Conservation (phyloP, 2,329 filamentous ascomycete species). For the Venturia effusa region DNA sequence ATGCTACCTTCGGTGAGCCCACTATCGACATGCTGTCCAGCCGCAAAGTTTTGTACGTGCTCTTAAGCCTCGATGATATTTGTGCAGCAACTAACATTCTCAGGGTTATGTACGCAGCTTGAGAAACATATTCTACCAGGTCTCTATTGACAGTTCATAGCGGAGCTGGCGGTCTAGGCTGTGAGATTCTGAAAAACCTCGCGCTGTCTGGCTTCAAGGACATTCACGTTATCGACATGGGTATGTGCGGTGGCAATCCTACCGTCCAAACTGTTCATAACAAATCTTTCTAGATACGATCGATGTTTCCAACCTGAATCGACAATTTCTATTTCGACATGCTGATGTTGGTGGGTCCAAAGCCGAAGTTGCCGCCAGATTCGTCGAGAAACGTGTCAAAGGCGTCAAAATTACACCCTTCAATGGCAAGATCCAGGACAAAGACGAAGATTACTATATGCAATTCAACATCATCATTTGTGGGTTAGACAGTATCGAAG, state of each 20-base stretch:
- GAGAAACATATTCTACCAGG: background rate
- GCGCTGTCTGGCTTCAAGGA: slow-evolving; percentile 92
- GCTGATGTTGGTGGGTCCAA: slow-evolving; percentile 88
- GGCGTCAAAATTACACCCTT: slow-evolving; percentile 90
- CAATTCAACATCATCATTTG: slow-evolving; percentile 92
- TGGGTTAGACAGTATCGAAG: slow-evolving; percentile 93
- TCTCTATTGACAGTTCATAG: slow-evolving; percentile 45
- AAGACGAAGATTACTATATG: slow-evolving; percentile 92
- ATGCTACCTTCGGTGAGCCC: slow-evolving; percentile 35
- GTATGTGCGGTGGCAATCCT: slow-evolving; percentile 33
- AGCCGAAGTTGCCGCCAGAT: slow-evolving; percentile 82
- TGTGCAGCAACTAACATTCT: background rate
- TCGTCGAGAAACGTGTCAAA: slow-evolving; percentile 81
- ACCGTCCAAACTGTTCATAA: slow-evolving; percentile 10
- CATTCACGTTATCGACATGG: slow-evolving; percentile 99
- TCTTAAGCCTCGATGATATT: background rate
- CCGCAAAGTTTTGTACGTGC: slow-evolving; percentile 19
- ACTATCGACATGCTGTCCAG: slow-evolving; percentile 22
- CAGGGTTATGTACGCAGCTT: slow-evolving; percentile 25
- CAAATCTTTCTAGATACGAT: slow-evolving; percentile 62
- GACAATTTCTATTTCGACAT: slow-evolving; percentile 91
- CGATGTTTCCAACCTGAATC: slow-evolving; percentile 95
- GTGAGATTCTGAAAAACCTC: slow-evolving; percentile 92
- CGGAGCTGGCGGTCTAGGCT: slow-evolving; percentile 86
- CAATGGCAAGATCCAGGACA: slow-evolving; percentile 92